Percentiles rank a stretch among this genome's conserved stretches.
Conservation (phyloP, 2,329 filamentous ascomycete species). For the Intubia oerlemansii region DNA sequence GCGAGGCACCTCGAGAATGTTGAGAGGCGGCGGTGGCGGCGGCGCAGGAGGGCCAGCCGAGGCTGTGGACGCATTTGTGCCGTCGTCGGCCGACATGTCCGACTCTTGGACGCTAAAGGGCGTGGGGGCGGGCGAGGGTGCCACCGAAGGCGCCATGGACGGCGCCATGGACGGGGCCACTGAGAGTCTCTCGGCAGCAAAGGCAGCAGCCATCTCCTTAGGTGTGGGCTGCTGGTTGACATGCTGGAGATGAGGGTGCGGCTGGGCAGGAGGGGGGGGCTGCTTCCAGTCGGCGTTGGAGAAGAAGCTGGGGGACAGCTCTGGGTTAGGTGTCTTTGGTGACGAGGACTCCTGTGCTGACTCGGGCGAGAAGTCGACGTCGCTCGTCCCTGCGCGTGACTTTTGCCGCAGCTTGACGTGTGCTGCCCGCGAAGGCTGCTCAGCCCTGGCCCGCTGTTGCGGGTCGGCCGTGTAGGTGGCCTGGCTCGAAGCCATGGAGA, state of each 20-base stretch:
- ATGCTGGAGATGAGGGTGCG: conserved; percentile 13
- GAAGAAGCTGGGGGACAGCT: conserved; percentile 5
- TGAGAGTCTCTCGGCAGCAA: conserved; percentile 15
- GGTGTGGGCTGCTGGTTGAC: neutral
- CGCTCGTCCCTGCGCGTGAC: conserved; percentile 14
- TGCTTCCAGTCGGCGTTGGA: conserved; percentile 13
- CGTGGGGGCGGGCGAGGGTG: conserved; percentile 2
- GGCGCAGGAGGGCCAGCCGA: conserved; percentile 27
- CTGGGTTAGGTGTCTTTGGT: conserved; percentile 34
- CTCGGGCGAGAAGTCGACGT: conserved; percentile 27
- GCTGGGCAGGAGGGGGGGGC: conserved; percentile 25
- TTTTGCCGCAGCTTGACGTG: conserved; percentile 7
- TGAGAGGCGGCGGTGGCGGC: conserved; percentile 57
- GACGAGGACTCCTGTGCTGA: conserved; percentile 34
- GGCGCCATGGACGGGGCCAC: neutral
- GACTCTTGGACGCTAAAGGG: conserved; percentile 2
- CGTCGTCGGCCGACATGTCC: conserved; percentile 2
- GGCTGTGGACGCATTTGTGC: conserved; percentile 7
- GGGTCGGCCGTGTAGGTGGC: conserved; percentile 20
- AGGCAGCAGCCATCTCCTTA: conserved; percentile 1
- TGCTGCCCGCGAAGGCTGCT: too few relatives aligned
- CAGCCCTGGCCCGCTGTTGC: neutral
- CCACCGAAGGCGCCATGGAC: neutral
- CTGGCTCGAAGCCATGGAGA: conserved; percentile 35
- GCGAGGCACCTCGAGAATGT: conserved; percentile 49